Evolutionary conservation across 805 yeast species (phyloP).

Genomic region (Candida nitratophila): DNA sequence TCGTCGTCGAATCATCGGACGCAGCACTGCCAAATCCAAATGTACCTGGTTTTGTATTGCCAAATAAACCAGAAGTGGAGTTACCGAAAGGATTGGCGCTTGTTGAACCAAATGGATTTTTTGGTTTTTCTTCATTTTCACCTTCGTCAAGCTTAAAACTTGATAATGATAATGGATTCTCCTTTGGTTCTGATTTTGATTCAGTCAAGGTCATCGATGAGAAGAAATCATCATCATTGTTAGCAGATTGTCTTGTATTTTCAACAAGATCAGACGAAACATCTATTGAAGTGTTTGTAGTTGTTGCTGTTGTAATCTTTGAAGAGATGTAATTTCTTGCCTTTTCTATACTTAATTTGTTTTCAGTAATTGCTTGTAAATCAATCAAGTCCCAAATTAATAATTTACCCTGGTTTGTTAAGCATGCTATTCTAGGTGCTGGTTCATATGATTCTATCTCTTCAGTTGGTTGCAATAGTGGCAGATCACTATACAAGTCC

Average conservation of each 20-base stretch:
- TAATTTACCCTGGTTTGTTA: constrained; percentile 58
- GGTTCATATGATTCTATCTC: constrained; percentile 53
- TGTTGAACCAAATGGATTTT: too few relatives aligned
- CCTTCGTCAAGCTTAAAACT: not conserved
- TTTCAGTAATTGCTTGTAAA: constrained; percentile 39
- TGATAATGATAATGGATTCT: not conserved
- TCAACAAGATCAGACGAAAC: not conserved
- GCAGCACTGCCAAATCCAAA: constrained; percentile 13
- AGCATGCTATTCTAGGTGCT: constrained; percentile 57
- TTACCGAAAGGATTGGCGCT: too few relatives aligned
- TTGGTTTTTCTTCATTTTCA: not conserved
- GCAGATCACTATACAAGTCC: constrained; percentile 42
- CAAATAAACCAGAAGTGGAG: not conserved
- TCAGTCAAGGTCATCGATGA: not conserved
- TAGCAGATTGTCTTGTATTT: too few relatives aligned
- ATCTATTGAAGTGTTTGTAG: not conserved
- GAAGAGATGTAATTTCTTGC: not conserved
- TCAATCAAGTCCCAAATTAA: constrained; percentile 62
- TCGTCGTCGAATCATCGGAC: too few relatives aligned
- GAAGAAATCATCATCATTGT: not conserved
- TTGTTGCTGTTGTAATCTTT: not conserved
- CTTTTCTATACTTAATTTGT: constrained; percentile 12
- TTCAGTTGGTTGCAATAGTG: constrained; percentile 45
- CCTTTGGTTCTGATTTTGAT: not conserved
- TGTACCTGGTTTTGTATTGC: constrained; percentile 2